phyloP scores from a whole-genome alignment of 768 basidiomycete genomes.

The Coprinopsis cinerea region DNA sequence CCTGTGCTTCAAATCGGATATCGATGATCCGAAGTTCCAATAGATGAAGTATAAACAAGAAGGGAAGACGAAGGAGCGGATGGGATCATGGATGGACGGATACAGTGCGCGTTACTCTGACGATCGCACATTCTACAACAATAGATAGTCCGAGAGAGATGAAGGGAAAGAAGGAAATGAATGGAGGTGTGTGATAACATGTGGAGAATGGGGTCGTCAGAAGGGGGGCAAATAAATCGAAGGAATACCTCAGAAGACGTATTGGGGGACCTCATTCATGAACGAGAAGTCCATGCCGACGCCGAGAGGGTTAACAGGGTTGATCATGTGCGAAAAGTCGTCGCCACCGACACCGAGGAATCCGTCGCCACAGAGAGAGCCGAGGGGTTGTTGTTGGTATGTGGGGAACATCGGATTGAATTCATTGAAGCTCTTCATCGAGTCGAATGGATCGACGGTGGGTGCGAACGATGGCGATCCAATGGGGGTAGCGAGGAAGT shows the following conservation, averaged over 20 bases:
- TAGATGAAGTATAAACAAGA: slow-evolving; percentile 5
- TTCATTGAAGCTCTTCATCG: slow-evolving; percentile 22
- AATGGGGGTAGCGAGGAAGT: slow-evolving; percentile 22
- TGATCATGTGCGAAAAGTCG: slow-evolving; percentile 12
- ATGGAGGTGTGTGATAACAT: neutral
- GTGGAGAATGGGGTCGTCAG: neutral
- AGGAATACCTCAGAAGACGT: slow-evolving; percentile 13
- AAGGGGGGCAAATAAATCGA: neutral
- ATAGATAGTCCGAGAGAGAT: neutral
- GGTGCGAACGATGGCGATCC: slow-evolving; percentile 19
- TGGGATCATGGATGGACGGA: neutral
- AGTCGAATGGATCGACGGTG: slow-evolving; percentile 26
- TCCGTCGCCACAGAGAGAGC: slow-evolving; percentile 10
- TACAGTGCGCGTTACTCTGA: neutral
- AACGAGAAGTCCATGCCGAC: slow-evolving; percentile 27
- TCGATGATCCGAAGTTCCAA: neutral
- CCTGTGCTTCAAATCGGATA: slow-evolving; percentile 5
- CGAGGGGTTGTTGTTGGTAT: slow-evolving; percentile 15
- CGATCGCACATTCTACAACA: slow-evolving; percentile 1
- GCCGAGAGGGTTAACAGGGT: slow-evolving; percentile 12
- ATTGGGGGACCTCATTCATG: slow-evolving; percentile 29
- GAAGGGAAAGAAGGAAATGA: neutral
- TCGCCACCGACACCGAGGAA: slow-evolving; percentile 9
- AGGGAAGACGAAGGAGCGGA: neutral
- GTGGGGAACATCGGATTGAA: slow-evolving; percentile 15